phyloP scores from a whole-genome alignment of 257 asterid genomes.

The Solanum dulcamara region DNA sequence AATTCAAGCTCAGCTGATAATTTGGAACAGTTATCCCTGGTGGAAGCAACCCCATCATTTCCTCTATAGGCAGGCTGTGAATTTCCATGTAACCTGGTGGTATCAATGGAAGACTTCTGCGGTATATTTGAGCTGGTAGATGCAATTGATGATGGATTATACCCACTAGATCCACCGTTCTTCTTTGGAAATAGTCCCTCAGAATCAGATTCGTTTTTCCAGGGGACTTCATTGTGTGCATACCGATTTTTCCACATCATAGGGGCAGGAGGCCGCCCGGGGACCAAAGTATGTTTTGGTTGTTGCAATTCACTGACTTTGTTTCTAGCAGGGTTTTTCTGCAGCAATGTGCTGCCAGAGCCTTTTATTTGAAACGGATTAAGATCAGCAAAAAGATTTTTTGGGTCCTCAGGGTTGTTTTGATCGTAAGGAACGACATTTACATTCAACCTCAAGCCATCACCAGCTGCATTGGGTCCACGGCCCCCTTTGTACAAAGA shows the following conservation, averaged over 20 bases:
- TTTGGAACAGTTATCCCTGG: slow-evolving; percentile 13
- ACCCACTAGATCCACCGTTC: slow-evolving; percentile 26
- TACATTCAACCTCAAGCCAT: slow-evolving; percentile 52
- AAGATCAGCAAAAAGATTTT: slow-evolving; percentile 83
- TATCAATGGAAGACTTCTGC: slow-evolving; percentile 19
- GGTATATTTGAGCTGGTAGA: slow-evolving; percentile 34
- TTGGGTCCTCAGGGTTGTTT: slow-evolving; percentile 59
- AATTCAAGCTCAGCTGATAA: slow-evolving; percentile 27
- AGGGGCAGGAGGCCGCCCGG: slow-evolving; percentile 61
- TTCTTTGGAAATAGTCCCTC: slow-evolving; percentile 35
- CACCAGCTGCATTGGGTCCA: slow-evolving; percentile 58
- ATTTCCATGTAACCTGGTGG: slow-evolving; percentile 25
- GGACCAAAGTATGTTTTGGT: slow-evolving; percentile 29
- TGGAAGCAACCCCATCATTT: slow-evolving; percentile 11
- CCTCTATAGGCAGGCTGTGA: slow-evolving; percentile 19
- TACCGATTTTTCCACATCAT: slow-evolving; percentile 57
- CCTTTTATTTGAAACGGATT: slow-evolving; percentile 89
- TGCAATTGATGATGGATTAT: slow-evolving; percentile 30
- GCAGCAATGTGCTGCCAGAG: slow-evolving; percentile 42
- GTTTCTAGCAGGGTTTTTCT: slow-evolving; percentile 34
- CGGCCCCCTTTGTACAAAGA: slow-evolving; percentile 62
- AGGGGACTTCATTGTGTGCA: slow-evolving; percentile 50
- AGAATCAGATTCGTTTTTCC: slow-evolving; percentile 32
- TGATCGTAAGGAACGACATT: slow-evolving; percentile 62
- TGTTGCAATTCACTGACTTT: slow-evolving; percentile 46